Conservation (phyloP, 2,329 filamentous ascomycete genomes). For the Trichoderma sp. region DNA sequence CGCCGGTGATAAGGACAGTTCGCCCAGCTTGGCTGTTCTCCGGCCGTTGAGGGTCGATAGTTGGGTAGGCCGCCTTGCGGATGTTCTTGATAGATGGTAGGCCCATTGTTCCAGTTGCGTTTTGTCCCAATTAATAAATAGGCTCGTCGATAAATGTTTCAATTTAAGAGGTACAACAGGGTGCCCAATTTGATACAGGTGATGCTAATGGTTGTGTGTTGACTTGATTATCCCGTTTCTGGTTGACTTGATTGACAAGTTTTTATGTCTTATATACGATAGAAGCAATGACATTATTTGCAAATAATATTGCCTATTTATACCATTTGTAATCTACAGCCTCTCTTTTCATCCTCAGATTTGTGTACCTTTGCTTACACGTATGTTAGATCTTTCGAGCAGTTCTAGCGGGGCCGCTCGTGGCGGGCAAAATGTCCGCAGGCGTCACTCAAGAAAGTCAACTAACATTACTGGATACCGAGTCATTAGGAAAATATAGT, state of each 20-base stretch:
- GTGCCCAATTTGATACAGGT: fast-evolving
- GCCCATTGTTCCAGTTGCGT: background rate
- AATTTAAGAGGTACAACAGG: background rate
- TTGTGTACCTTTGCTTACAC: background rate
- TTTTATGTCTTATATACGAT: background rate
- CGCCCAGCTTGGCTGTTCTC: background rate
- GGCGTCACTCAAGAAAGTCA: background rate
- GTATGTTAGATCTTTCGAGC: background rate
- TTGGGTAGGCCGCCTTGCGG: background rate
- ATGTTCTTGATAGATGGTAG: background rate
- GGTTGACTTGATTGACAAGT: background rate
- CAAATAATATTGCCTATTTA: background rate
- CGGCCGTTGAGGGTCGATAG: background rate
- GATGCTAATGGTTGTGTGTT: background rate
- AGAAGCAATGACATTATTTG: background rate
- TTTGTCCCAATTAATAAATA: background rate
- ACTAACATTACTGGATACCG: background rate
- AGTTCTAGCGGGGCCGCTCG: background rate
- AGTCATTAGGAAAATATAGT: background rate
- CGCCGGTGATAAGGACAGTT: background rate
- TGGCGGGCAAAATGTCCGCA: background rate
- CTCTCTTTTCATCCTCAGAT: background rate
- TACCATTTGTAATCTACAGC: background rate
- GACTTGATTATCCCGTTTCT: background rate
- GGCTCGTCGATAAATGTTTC: background rate